phyloP scores from a whole-genome alignment of 2,329 filamentous ascomycete species.

The Paecilomyces niveus region DNA sequence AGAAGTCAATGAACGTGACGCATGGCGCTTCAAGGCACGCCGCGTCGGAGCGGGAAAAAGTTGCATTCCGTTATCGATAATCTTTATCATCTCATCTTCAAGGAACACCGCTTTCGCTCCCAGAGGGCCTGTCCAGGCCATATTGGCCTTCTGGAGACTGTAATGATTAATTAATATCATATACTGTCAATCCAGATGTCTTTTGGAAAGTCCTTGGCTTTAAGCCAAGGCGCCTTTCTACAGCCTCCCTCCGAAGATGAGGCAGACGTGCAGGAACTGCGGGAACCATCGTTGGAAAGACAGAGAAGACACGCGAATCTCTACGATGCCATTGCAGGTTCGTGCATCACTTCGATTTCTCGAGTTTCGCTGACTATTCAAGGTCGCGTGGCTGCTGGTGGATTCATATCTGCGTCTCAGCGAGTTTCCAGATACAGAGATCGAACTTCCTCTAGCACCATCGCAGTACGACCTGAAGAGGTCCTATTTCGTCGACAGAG shows the following conservation, averaged over 20 bases:
- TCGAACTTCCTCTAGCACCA: slow-evolving; percentile 26
- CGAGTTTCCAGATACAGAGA: slow-evolving; percentile 24
- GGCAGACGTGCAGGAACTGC: slow-evolving; percentile 5
- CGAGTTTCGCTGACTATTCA: slow-evolving; percentile 8
- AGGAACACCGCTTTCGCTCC: neutral
- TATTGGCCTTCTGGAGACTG: neutral
- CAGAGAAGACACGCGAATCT: slow-evolving; percentile 38
- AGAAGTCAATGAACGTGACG: neutral
- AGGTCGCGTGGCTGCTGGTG: slow-evolving; percentile 41
- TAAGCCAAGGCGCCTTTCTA: slow-evolving; percentile 13
- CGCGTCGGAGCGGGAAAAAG: neutral
- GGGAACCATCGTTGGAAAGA: slow-evolving; percentile 6
- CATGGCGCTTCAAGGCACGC: neutral
- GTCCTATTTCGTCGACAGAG: slow-evolving; percentile 48
- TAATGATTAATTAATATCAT: neutral
- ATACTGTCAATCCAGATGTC: slow-evolving; percentile 12
- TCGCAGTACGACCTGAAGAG: slow-evolving; percentile 49
- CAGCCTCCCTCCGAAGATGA: slow-evolving; percentile 7
- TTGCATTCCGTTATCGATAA: neutral
- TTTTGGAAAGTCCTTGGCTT: slow-evolving; percentile 11
- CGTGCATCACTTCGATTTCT: slow-evolving; percentile 1
- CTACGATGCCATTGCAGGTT: slow-evolving; percentile 55
- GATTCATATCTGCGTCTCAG: slow-evolving; percentile 20
- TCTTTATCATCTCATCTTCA: neutral
- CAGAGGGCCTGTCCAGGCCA: neutral